A percentile compares a stretch with the other conserved stretches of the same genome.
phyloP scores from a whole-genome alignment of 2,329 filamentous ascomycete genomes.

The Colletotrichum sp. region DNA sequence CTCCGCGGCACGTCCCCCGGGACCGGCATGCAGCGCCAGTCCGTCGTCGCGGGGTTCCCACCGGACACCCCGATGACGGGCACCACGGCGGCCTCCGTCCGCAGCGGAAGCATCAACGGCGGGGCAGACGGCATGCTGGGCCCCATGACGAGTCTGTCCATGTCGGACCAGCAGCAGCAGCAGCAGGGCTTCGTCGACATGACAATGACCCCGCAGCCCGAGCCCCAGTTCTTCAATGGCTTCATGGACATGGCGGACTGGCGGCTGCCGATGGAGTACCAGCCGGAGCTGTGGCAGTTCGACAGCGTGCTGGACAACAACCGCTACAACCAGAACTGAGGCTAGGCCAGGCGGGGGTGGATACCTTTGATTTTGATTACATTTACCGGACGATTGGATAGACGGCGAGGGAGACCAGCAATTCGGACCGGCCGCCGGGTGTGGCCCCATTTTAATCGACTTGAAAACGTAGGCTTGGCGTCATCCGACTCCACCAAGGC shows the following conservation, averaged over 20 bases:
- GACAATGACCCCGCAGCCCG: background rate
- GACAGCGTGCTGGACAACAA: background rate
- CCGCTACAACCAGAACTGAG: background rate
- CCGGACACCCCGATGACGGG: background rate
- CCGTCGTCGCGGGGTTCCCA: background rate
- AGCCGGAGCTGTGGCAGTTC: slow-evolving; percentile 13
- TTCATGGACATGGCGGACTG: slow-evolving; percentile 12
- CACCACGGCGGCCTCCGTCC: background rate
- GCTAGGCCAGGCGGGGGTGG: background rate
- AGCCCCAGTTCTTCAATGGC: background rate
- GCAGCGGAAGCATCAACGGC: background rate
- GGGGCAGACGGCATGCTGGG: background rate
- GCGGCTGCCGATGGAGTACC: slow-evolving; percentile 15
- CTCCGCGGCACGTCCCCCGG: background rate
- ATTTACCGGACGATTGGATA: background rate
- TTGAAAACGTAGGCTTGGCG: background rate
- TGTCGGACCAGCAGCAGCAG: background rate
- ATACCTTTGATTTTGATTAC: background rate
- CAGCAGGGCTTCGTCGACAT: background rate
- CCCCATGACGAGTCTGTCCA: slow-evolving; percentile 3
- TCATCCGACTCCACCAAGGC: background rate
- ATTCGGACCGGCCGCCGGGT: background rate
- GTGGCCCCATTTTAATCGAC: background rate
- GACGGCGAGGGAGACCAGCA: background rate
- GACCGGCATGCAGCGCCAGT: background rate